Percentiles rank a stretch among this genome's conserved stretches.
These are phyloP conservation scores for Dactylorhiza incarnata DNA, from an alignment of 106 monocot genomes.

Conservation along the genomic window DNA sequence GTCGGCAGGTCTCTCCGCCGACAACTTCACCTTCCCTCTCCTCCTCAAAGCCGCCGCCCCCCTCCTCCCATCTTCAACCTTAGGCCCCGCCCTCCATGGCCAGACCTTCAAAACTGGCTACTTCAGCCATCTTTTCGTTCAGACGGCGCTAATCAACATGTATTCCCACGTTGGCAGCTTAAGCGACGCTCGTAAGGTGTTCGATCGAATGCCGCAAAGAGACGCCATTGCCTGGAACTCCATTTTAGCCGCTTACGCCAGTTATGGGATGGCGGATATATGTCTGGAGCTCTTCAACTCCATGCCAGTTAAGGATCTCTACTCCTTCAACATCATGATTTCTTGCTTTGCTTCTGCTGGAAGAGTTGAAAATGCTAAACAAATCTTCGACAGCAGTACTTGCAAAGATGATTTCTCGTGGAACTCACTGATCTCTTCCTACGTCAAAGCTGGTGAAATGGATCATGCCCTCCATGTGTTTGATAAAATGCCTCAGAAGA, in stretches of 20 bases:
- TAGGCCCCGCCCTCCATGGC: slow-evolving; percentile 25
- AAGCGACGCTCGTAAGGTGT: slow-evolving; percentile 26
- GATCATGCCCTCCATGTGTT: slow-evolving; percentile 19
- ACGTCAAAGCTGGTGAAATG: slow-evolving; percentile 21
- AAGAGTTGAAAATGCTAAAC: slow-evolving; percentile 15
- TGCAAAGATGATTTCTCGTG: slow-evolving; percentile 34
- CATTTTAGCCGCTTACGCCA: slow-evolving; percentile 25
- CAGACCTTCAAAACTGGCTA: slow-evolving; percentile 34
- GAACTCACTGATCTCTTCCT: slow-evolving; percentile 30
- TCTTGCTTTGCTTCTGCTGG: slow-evolving; percentile 19
- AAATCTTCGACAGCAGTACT: slow-evolving; percentile 15
- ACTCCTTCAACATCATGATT: slow-evolving; percentile 31
- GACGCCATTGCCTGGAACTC: slow-evolving; percentile 42
- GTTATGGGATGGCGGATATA: not conserved
- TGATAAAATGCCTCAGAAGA: slow-evolving; percentile 28
- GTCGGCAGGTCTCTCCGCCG: slow-evolving; percentile 5
- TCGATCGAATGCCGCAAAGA: slow-evolving; percentile 43
- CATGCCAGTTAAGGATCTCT: slow-evolving; percentile 30
- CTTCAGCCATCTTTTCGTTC: slow-evolving; percentile 24
- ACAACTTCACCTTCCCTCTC: slow-evolving; percentile 52
- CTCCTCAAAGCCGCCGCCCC: slow-evolving; percentile 28
- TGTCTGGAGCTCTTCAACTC: slow-evolving; percentile 24
- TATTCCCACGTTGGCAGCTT: slow-evolving; percentile 19
- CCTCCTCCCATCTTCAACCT: not conserved
- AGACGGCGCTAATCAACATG: slow-evolving; percentile 32